Evolutionary conservation across 495 filamentous ascomycete genomes (phyloP).

Genomic region (Thermochaetoides thermophila): DNA sequence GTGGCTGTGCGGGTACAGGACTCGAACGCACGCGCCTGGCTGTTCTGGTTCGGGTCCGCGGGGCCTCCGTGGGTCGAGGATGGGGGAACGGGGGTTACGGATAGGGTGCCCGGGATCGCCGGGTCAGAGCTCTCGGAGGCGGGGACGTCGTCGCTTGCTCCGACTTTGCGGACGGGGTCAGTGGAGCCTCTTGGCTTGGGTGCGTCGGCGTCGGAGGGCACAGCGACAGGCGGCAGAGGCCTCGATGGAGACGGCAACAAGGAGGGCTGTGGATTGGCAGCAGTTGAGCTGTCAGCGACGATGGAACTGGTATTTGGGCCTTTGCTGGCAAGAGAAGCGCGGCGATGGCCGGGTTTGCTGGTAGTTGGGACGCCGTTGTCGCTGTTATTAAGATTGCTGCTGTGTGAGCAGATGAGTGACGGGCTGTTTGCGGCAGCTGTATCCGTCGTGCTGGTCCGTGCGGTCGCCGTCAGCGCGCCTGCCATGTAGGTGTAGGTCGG

Average conservation of each 20-base stretch:
- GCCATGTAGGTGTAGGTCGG: too few relatives aligned
- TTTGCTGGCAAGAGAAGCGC: conserved; percentile 2
- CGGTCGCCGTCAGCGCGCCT: too few relatives aligned
- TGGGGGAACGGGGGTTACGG: not conserved
- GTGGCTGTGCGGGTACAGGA: conserved; percentile 13
- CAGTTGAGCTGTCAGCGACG: conserved; percentile 5
- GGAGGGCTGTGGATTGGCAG: conserved; percentile 1
- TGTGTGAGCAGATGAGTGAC: too few relatives aligned
- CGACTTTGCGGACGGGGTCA: conserved; percentile 4
- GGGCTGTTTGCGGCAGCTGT: too few relatives aligned
- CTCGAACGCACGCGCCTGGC: conserved; percentile 8
- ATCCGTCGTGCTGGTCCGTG: too few relatives aligned
- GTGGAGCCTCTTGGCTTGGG: conserved; percentile 4
- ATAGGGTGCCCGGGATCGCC: conserved; percentile 1
- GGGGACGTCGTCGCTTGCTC: conserved; percentile 17
- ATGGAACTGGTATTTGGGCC: too few relatives aligned
- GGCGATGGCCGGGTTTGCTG: conserved; percentile 5
- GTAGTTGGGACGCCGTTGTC: conserved; percentile 10
- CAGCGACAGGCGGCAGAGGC: too few relatives aligned
- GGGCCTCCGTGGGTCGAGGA: conserved; percentile 3
- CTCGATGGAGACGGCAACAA: not conserved
- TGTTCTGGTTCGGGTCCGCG: conserved; percentile 3
- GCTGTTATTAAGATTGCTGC: conserved; percentile 7
- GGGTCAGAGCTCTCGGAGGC: conserved; percentile 6
- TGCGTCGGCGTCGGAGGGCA: conserved; percentile 1